phyloP scores from a whole-genome alignment of 306 rosid genomes.

The Psophocarpus tetragonolobus region DNA sequence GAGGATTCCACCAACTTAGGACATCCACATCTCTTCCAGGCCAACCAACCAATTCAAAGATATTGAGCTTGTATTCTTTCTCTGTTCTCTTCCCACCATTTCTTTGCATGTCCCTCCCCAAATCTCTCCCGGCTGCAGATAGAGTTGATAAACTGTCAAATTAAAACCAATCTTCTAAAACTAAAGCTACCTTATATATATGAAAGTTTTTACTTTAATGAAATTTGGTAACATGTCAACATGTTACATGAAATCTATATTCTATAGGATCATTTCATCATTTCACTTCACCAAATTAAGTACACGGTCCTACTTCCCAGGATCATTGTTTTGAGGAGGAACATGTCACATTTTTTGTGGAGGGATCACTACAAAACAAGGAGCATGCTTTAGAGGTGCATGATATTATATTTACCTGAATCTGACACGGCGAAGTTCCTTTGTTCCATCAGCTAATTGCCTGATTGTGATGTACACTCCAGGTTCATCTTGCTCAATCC shows the following conservation, averaged over 20 bases:
- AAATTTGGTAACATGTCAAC: neutral
- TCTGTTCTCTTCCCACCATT: slow-evolving; percentile 92
- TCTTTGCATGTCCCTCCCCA: slow-evolving; percentile 72
- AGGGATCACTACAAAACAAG: neutral
- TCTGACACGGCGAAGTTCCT: slow-evolving; percentile 85
- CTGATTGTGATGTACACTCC: slow-evolving; percentile 86
- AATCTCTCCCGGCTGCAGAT: slow-evolving; percentile 77
- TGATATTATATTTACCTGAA: slow-evolving; percentile 63
- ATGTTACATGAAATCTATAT: neutral
- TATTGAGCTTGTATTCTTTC: slow-evolving; percentile 85
- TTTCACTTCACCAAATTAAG: neutral
- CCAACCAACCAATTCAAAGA: slow-evolving; percentile 53
- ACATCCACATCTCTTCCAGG: slow-evolving; percentile 6
- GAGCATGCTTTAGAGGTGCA: neutral
- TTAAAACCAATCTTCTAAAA: neutral
- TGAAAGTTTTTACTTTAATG: neutral
- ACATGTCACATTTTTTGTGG: neutral
- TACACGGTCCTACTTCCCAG: neutral
- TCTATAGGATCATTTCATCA: neutral
- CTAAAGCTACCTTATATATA: neutral
- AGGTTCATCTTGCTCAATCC: slow-evolving; percentile 89
- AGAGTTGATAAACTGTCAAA: slow-evolving; percentile 13
- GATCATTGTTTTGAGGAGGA: neutral
- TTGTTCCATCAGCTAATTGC: slow-evolving; percentile 74
- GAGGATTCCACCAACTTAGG: slow-evolving; percentile 32